phyloP scores from a whole-genome alignment of 192 early-diverging fungal species.

The Backusella liffmaniae region DNA sequence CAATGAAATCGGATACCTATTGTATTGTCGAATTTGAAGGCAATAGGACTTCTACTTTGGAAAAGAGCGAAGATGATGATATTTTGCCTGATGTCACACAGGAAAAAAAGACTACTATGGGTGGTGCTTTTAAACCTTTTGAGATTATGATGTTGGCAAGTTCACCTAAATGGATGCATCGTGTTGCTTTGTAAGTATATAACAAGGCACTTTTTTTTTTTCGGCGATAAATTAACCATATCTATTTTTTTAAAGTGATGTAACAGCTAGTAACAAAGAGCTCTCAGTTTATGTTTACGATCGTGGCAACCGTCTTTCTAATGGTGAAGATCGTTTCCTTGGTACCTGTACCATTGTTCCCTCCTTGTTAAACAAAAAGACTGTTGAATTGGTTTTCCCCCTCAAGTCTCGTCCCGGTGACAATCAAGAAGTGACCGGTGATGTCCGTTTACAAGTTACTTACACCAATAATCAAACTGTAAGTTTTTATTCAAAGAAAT shows the following conservation, averaged over 20 bases:
- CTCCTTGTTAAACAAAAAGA: constrained; percentile 38
- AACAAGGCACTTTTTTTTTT: background rate
- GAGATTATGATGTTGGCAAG: constrained; percentile 37
- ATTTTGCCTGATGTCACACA: background rate
- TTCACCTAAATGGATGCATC: constrained; percentile 45
- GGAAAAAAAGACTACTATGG: background rate
- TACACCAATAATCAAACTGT: constrained; percentile 28
- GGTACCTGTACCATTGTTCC: constrained; percentile 45
- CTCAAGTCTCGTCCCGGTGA: constrained; percentile 8
- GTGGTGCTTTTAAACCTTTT: constrained; percentile 35
- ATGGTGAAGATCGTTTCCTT: constrained; percentile 38
- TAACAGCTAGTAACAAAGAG: constrained; percentile 36
- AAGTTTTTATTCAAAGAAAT: background rate
- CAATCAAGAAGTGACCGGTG: constrained; percentile 34
- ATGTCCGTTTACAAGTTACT: constrained; percentile 45
- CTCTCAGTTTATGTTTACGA: constrained; percentile 40
- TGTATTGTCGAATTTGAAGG: constrained; percentile 43
- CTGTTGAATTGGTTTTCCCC: constrained; percentile 39
- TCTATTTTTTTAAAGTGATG: constrained; percentile 32
- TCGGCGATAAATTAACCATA: background rate
- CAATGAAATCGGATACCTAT: constrained; percentile 32
- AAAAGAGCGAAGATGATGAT: constrained; percentile 2
- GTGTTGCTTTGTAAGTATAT: constrained; percentile 36
- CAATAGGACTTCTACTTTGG: constrained; percentile 36
- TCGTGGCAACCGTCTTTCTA: constrained; percentile 28